Evolutionary conservation across 2,329 filamentous ascomycete species (phyloP).

Genomic region (Verticillium nubilum): DNA sequence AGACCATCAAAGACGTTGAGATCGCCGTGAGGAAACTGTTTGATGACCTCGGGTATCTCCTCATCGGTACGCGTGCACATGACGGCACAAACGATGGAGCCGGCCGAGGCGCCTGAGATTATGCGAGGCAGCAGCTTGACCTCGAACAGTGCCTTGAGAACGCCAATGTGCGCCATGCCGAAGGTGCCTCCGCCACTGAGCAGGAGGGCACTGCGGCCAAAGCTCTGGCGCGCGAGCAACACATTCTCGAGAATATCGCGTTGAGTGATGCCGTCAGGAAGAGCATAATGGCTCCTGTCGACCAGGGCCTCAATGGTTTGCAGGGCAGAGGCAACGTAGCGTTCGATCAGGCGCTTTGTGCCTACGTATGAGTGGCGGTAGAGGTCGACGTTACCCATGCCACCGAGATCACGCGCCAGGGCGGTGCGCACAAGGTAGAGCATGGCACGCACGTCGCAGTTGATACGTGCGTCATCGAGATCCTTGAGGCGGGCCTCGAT

Average conservation of each 20-base stretch:
- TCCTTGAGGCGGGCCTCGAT: conserved; percentile 65
- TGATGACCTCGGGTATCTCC: conserved; percentile 65
- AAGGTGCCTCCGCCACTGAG: conserved; percentile 84
- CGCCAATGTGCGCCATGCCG: conserved; percentile 88
- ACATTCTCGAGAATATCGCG: conserved; percentile 61
- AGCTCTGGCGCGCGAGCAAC: conserved; percentile 68
- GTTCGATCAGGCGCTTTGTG: conserved; percentile 81
- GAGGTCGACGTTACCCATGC: conserved; percentile 76
- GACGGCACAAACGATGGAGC: conserved; percentile 79
- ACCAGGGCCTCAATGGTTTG: conserved; percentile 69
- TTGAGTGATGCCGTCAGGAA: conserved; percentile 51
- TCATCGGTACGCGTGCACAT: conserved; percentile 73
- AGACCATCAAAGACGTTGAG: conserved; percentile 71
- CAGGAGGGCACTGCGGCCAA: conserved; percentile 77
- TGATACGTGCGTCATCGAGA: conserved; percentile 67
- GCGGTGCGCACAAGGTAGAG: conserved; percentile 75
- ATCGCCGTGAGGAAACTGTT: conserved; percentile 72
- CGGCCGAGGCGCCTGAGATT: conserved; percentile 82
- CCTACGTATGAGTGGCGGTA: conserved; percentile 83
- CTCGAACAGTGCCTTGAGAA: conserved; percentile 76
- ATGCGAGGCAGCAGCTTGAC: conserved; percentile 73
- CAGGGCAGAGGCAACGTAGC: conserved; percentile 75
- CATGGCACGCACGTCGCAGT: conserved; percentile 70
- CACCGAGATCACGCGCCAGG: conserved; percentile 73
- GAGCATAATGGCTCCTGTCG: conserved; percentile 44